These are phyloP conservation scores for Hysterium pulicare DNA, from an alignment of 2,329 filamentous ascomycete species.

Conservation along the genomic window DNA sequence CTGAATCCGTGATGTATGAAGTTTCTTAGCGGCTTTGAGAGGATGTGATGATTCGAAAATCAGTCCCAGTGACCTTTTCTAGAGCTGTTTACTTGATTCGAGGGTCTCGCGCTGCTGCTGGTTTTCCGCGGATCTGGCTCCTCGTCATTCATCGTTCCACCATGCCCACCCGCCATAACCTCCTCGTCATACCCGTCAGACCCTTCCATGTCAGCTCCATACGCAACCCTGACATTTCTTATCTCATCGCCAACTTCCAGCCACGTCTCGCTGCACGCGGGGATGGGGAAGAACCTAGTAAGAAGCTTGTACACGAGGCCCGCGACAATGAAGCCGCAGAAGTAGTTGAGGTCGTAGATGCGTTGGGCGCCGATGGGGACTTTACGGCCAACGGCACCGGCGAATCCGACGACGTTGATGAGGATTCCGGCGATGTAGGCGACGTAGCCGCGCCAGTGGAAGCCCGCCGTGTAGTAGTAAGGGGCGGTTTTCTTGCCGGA, in stretches of 20 bases:
- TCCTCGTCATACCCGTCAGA: conserved; percentile 9
- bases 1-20: no score
- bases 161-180: conserved; percentile 6
- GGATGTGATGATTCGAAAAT: no score
- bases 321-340: conserved; percentile 75
- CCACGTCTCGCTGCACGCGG: conserved; percentile 72
- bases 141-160: no score
- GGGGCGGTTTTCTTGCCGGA: conserved; percentile 62
- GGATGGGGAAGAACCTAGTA: conserved; percentile 67
- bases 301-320: conserved; percentile 65
- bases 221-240: conserved; percentile 27
- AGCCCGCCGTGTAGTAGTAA: conserved; percentile 71
- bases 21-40: no score
- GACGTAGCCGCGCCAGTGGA: conserved; percentile 79
- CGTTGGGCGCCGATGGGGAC: conserved; percentile 79
- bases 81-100: no score
- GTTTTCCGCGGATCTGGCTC: no score
- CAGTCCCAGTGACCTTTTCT: no score
- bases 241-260: conserved; percentile 69
- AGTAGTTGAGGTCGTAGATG: conserved; percentile 89
- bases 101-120: no score
- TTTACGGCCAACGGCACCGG: conserved; percentile 66
- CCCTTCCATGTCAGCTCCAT: conserved; percentile 14
- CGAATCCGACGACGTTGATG: conserved; percentile 90
- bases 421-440: conserved; percentile 81